Percentiles rank a stretch among this genome's conserved stretches.
These are phyloP conservation scores for Apocynum venetum DNA, from an alignment of 257 asterid species.

Conservation along the genomic window DNA sequence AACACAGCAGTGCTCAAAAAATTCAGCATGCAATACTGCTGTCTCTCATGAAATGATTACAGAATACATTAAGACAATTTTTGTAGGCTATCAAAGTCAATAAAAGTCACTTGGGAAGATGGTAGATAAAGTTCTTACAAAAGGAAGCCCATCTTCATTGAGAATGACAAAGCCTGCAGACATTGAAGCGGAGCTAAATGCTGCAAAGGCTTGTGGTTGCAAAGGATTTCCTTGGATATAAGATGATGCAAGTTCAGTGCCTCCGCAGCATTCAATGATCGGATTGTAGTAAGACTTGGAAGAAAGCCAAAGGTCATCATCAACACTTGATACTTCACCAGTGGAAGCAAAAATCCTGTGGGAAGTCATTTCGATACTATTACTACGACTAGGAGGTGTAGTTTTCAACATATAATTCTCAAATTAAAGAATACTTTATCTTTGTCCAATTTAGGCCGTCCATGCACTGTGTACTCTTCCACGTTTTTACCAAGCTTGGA, in stretches of 20 bases:
- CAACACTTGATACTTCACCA: conserved; percentile 84
- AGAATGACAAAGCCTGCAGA: conserved; percentile 72
- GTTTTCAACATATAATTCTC: not conserved
- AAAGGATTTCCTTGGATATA: conserved; percentile 68
- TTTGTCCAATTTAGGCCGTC: conserved; percentile 87
- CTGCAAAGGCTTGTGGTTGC: conserved; percentile 91
- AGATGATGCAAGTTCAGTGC: conserved; percentile 88
- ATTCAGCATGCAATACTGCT: not conserved
- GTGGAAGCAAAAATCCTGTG: conserved; percentile 68
- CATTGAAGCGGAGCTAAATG: conserved; percentile 82
- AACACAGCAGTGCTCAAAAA: not conserved
- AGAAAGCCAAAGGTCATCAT: conserved; percentile 97
- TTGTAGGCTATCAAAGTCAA: not conserved
- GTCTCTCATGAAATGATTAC: not conserved
- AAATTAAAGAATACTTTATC: conserved; percentile 45
- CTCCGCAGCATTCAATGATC: conserved; percentile 83
- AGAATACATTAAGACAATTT: too few species aligned
- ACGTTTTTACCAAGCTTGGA: conserved; percentile 90
- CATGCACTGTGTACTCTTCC: conserved; percentile 84
- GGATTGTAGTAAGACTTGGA: conserved; percentile 77
- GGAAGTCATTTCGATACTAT: conserved; percentile 13
- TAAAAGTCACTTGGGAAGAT: not conserved
- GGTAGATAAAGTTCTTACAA: conserved; percentile 41
- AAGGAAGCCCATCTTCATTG: conserved; percentile 65
- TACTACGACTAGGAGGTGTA: not conserved